Conservation (phyloP, 1,139 yeast genomes). For the Candida gigantensis region DNA sequence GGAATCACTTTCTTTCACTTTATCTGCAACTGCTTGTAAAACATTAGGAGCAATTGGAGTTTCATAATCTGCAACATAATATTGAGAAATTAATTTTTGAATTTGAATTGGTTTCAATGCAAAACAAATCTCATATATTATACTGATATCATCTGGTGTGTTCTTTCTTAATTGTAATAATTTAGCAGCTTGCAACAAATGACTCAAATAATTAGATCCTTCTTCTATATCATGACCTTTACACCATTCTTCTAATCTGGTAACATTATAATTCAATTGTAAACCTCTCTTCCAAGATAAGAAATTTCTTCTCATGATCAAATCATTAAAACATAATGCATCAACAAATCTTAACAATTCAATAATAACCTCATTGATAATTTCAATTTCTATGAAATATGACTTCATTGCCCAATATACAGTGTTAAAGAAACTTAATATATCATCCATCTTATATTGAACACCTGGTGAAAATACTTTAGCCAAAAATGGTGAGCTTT, state of each 20-base stretch:
- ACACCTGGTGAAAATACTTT: constrained; percentile 76
- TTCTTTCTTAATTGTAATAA: constrained; percentile 88
- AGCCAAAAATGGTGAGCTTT: constrained; percentile 78
- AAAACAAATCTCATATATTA: constrained; percentile 93
- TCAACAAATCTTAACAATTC: constrained; percentile 87
- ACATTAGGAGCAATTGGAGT: constrained; percentile 88
- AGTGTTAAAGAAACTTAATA: constrained; percentile 83
- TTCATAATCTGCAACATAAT: constrained; percentile 93
- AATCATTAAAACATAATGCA: constrained; percentile 92
- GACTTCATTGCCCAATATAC: constrained; percentile 95
- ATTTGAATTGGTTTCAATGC: constrained; percentile 92
- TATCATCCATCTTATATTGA: constrained; percentile 92
- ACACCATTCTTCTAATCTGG: constrained; percentile 98
- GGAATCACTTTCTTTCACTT: constrained; percentile 67
- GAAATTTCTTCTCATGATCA: constrained; percentile 92
- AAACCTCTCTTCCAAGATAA: constrained; percentile 97
- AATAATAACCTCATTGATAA: constrained; percentile 80
- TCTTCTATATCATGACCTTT: constrained; percentile 91
- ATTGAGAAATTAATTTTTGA: constrained; percentile 87
- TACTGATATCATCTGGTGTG: constrained; percentile 86
- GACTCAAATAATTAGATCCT: constrained; percentile 85
- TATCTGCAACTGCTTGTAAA: constrained; percentile 78
- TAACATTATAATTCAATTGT: constrained; percentile 93
- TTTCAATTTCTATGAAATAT: constrained; percentile 83
- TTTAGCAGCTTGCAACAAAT: constrained; percentile 91